Percentiles rank a stretch among this genome's conserved stretches.
These are phyloP conservation scores for Helichrysum umbraculigerum DNA, from an alignment of 129 eudicot genomes.

Conservation along the genomic window DNA sequence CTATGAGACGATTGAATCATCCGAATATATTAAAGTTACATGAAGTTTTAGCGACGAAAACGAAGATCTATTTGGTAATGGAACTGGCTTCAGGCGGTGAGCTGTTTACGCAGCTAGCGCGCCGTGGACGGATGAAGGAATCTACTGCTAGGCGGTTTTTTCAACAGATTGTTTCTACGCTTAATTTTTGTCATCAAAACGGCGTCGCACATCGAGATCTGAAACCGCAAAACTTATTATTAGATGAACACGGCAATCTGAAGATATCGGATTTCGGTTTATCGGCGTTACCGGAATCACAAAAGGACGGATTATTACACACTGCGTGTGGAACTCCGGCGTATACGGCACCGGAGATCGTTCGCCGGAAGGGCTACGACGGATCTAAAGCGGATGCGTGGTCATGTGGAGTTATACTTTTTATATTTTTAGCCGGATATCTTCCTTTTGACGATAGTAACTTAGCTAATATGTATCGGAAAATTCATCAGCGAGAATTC, in stretches of 20 bases:
- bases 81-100: slow-evolving; percentile 85
- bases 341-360: slow-evolving; percentile 47
- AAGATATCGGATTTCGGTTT: slow-evolving; percentile 80
- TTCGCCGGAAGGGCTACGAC: slow-evolving; percentile 43
- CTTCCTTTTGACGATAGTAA: slow-evolving; percentile 74
- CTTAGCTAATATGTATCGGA: slow-evolving; percentile 65
- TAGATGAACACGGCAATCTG: slow-evolving; percentile 42
- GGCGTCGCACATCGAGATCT: slow-evolving; percentile 80
- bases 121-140: slow-evolving; percentile 60
- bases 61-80: slow-evolving; percentile 87
- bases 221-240: slow-evolving; percentile 72
- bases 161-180: slow-evolving; percentile 68
- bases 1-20: slow-evolving; percentile 74
- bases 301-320: slow-evolving; percentile 38
- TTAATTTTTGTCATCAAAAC: slow-evolving; percentile 69
- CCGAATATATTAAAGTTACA: slow-evolving; percentile 72
- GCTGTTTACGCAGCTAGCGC: slow-evolving; percentile 51
- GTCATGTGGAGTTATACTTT: slow-evolving; percentile 85
- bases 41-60: slow-evolving; percentile 76
- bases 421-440: slow-evolving; percentile 52
- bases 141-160: slow-evolving; percentile 53
- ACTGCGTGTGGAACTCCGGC: slow-evolving; percentile 55
- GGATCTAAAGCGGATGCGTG: slow-evolving; percentile 87
- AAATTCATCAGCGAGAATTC: slow-evolving; percentile 53
- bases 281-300: slow-evolving; percentile 66